These are phyloP conservation scores for Nothopassalora personata DNA, from an alignment of 2,329 filamentous ascomycete species.

Conservation along the genomic window DNA sequence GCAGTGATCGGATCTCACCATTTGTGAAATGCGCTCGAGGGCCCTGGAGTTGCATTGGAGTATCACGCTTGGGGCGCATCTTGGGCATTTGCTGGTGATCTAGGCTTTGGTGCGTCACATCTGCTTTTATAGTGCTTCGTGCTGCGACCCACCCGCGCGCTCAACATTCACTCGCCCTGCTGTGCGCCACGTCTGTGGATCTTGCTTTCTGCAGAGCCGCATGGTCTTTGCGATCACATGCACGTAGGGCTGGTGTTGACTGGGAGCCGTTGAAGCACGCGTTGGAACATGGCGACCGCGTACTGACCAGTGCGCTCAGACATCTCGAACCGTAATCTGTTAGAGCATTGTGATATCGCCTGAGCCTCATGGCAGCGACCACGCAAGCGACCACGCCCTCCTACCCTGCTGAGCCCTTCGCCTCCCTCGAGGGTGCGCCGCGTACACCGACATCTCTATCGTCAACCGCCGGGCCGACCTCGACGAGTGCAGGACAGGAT, in stretches of 20 bases:
- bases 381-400: slow-evolving; percentile 40
- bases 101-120: neutral
- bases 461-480: slow-evolving; percentile 23
- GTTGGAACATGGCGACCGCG: neutral
- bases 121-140: neutral
- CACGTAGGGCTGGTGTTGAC: neutral
- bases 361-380: slow-evolving; percentile 40
- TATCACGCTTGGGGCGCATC: neutral
- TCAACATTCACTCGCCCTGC: neutral
- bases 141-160: neutral
- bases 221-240: neutral
- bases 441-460: slow-evolving; percentile 37
- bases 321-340: neutral
- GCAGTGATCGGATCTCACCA: neutral
- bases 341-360: neutral
- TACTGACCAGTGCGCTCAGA: neutral
- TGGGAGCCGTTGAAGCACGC: neutral
- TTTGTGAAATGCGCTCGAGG: slow-evolving; percentile 1
- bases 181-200: neutral
- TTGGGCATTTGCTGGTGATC: neutral
- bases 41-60: neutral
- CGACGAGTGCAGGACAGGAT: slow-evolving; percentile 17
- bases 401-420: slow-evolving; percentile 36
- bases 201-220: neutral
- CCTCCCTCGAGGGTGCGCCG: slow-evolving; percentile 34